A percentile compares a stretch with the other conserved stretches of the same genome.
phyloP scores from a whole-genome alignment of 306 rosid species.

The Mimosa bimucronata region DNA sequence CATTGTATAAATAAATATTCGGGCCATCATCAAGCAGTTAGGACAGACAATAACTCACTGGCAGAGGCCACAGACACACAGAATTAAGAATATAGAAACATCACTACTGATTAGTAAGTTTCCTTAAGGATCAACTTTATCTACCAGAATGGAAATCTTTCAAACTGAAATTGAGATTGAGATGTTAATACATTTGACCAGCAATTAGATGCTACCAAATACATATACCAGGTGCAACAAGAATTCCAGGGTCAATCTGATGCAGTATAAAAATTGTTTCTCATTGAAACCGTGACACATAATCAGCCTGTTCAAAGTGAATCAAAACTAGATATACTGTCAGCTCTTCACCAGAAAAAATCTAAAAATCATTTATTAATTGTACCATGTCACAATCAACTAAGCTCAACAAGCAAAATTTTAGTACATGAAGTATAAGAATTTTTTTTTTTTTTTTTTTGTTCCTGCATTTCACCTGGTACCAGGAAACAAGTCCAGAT shows the following conservation, averaged over 20 bases:
- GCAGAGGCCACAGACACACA: no score
- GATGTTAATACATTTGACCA: not conserved
- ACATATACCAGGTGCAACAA: slow-evolving; percentile 23
- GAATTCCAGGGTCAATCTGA: slow-evolving; percentile 6
- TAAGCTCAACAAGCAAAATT: slow-evolving; percentile 1
- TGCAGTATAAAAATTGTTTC: slow-evolving; percentile 10
- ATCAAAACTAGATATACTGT: not conserved
- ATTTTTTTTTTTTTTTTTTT: not conserved
- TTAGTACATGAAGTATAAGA: not conserved
- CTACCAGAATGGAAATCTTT: slow-evolving; percentile 22
- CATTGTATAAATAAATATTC: no score
- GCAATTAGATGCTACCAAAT: slow-evolving; percentile 15
- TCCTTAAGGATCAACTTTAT: not conserved
- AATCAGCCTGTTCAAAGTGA: slow-evolving; percentile 13
- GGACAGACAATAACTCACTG: slow-evolving; percentile 3
- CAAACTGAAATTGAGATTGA: not conserved
- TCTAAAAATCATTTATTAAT: not conserved
- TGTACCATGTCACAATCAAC: slow-evolving; percentile 18
- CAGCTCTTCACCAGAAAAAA: slow-evolving; percentile 19
- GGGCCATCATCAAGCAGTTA: slow-evolving; percentile 7
- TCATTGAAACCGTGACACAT: not conserved
- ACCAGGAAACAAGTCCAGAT: slow-evolving; percentile 5
- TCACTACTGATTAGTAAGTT: not conserved
- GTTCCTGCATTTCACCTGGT: slow-evolving; percentile 1
- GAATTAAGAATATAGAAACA: slow-evolving; percentile 16